Percentiles rank a stretch among this genome's conserved stretches.
Conservation (phyloP, 2,329 filamentous ascomycete genomes). For the Byssoonygena ceratinophila region DNA sequence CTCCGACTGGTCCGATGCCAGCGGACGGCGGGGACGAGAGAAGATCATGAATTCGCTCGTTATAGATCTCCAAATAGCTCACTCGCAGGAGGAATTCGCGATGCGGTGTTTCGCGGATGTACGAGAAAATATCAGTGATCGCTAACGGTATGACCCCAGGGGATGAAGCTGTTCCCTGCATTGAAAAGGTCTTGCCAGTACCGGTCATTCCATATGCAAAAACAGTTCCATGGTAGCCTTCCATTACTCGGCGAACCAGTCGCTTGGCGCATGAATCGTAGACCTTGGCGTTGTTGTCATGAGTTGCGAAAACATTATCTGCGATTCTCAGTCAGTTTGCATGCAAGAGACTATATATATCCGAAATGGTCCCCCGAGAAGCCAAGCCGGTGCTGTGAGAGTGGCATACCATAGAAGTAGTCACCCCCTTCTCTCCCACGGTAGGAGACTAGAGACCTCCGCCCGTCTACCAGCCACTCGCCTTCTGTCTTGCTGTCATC, state of each 20-base stretch:
- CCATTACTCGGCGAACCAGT: slow-evolving; percentile 91
- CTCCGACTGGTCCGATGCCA: slow-evolving; percentile 42
- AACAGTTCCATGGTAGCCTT: slow-evolving; percentile 95
- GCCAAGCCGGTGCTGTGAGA: neutral
- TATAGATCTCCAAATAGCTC: slow-evolving; percentile 98
- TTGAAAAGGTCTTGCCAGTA: slow-evolving; percentile 97
- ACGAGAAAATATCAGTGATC: slow-evolving; percentile 98
- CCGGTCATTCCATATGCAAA: slow-evolving; percentile 99
- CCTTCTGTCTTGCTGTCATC: slow-evolving; percentile 55
- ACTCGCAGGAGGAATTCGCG: slow-evolving; percentile 89
- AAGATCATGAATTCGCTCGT: slow-evolving; percentile 91
- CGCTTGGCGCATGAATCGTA: slow-evolving; percentile 93
- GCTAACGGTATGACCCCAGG: slow-evolving; percentile 94
- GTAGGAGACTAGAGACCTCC: slow-evolving; percentile 71
- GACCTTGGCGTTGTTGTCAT: slow-evolving; percentile 88
- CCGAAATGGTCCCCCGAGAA: too few species aligned
- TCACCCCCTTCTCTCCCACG: slow-evolving; percentile 83
- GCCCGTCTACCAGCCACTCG: slow-evolving; percentile 87
- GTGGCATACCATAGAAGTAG: slow-evolving; percentile 66
- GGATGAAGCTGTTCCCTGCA: slow-evolving; percentile 93
- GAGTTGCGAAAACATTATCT: slow-evolving; percentile 95
- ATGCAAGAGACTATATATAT: neutral
- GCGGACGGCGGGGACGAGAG: slow-evolving; percentile 60
- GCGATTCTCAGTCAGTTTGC: slow-evolving; percentile 8
- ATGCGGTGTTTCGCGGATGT: slow-evolving; percentile 91